Conservation (phyloP, 192 early-diverging fungal species). For the Backusella australiensis region DNA sequence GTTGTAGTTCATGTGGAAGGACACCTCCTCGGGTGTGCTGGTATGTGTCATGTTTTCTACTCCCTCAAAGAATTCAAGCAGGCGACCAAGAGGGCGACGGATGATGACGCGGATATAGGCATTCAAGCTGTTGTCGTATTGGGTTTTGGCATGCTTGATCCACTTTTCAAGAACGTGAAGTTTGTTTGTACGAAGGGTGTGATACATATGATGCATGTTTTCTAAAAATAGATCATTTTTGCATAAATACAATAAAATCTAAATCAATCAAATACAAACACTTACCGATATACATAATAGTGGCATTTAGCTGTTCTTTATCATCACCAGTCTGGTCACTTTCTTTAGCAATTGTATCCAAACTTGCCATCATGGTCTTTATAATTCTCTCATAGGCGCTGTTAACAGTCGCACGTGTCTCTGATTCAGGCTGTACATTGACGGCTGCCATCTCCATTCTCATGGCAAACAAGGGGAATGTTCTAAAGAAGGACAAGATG, state of each 20-base stretch:
- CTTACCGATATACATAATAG: constrained; percentile 75
- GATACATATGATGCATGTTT: constrained; percentile 94
- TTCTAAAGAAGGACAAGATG: constrained; percentile 84
- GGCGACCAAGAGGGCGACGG: constrained; percentile 79
- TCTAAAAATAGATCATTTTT: constrained; percentile 45
- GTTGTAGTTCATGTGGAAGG: constrained; percentile 79
- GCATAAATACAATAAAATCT: too few species aligned
- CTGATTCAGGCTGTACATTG: constrained; percentile 53
- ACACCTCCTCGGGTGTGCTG: constrained; percentile 73
- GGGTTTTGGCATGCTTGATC: constrained; percentile 79
- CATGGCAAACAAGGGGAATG: constrained; percentile 87
- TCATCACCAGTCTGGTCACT: constrained; percentile 81
- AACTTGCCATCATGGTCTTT: constrained; percentile 80
- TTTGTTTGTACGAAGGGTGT: constrained; percentile 73
- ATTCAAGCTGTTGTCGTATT: constrained; percentile 80
- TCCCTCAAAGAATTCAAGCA: constrained; percentile 96
- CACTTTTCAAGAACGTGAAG: constrained; percentile 70
- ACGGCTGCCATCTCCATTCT: constrained; percentile 66
- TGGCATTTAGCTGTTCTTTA: constrained; percentile 86
- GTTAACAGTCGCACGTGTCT: constrained; percentile 69
- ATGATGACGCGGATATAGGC: constrained; percentile 88
- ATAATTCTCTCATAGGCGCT: constrained; percentile 82
- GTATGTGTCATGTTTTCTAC: constrained; percentile 85
- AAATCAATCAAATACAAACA: neutral
- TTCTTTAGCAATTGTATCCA: constrained; percentile 80